Percentiles rank a stretch among this genome's conserved stretches.
These are phyloP conservation scores for Fagus sylvatica DNA, from an alignment of 306 rosid genomes.

Conservation along the genomic window DNA sequence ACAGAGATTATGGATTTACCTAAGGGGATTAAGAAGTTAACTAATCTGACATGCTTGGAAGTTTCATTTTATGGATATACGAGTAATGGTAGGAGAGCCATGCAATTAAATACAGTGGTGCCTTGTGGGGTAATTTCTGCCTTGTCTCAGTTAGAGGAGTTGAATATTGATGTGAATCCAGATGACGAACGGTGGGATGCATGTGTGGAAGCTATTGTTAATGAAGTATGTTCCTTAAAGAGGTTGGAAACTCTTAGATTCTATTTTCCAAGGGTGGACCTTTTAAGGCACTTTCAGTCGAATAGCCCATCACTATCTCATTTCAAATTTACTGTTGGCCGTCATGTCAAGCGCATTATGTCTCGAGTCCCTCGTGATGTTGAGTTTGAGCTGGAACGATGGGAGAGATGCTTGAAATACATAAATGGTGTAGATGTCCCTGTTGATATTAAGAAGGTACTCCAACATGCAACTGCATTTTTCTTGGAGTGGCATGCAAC, in stretches of 20 bases:
- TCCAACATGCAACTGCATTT: neutral
- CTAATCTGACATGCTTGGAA: conserved; percentile 8
- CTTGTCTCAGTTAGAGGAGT: neutral
- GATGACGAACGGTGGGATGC: conserved; percentile 27
- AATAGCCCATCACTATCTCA: neutral
- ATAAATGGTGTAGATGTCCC: neutral
- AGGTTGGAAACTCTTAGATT: conserved; percentile 6
- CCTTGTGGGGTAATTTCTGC: neutral
- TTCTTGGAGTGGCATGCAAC: neutral
- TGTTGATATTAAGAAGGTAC: neutral
- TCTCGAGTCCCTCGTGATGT: neutral
- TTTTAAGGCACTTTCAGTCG: neutral
- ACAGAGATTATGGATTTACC: conserved; percentile 22
- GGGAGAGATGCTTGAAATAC: neutral
- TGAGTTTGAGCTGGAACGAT: neutral
- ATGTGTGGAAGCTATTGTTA: neutral
- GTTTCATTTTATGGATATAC: conserved; percentile 15
- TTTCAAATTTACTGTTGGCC: neutral
- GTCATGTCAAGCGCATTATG: neutral
- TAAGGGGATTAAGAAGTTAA: neutral
- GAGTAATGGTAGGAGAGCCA: neutral
- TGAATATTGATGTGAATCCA: conserved; percentile 23
- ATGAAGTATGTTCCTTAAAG: conserved; percentile 7
- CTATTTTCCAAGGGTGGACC: conserved; percentile 6
- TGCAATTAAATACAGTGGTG: neutral